phyloP scores from a whole-genome alignment of 2,329 filamentous ascomycete genomes.

The Talaromyces sp. region DNA sequence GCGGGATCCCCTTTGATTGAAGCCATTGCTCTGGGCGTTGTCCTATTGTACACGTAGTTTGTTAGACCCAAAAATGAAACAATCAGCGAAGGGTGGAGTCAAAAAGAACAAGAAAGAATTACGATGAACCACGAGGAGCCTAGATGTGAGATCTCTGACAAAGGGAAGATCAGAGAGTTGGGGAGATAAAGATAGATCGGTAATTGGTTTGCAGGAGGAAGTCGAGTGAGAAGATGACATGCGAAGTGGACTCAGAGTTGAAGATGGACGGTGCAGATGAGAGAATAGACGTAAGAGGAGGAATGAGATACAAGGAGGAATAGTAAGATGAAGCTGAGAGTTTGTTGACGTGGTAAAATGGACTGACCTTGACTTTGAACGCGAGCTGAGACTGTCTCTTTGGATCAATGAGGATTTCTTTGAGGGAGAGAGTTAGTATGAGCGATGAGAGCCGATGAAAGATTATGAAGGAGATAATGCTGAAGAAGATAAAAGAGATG shows the following conservation, averaged over 20 bases:
- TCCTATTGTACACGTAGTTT: not conserved
- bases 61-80: not conserved
- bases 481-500: too few species aligned
- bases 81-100: not conserved
- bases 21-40: not conserved
- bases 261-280: not conserved
- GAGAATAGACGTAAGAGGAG: not conserved
- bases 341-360: not conserved
- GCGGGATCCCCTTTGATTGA: slow-evolving; percentile 9
- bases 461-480: not conserved
- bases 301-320: too few species aligned
- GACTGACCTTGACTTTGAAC: not conserved
- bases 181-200: not conserved
- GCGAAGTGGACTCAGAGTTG: not conserved
- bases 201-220: not conserved
- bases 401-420: not conserved
- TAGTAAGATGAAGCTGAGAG: not conserved
- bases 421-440: not conserved
- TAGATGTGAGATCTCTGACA: not conserved
- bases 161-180: not conserved
- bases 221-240: not conserved
- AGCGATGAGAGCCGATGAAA: not conserved
- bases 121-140: not conserved
- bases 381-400: not conserved
- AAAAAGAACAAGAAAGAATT: not conserved